These are phyloP conservation scores for Pichia kluyveri DNA, from an alignment of 805 yeast genomes.

Conservation along the genomic window DNA sequence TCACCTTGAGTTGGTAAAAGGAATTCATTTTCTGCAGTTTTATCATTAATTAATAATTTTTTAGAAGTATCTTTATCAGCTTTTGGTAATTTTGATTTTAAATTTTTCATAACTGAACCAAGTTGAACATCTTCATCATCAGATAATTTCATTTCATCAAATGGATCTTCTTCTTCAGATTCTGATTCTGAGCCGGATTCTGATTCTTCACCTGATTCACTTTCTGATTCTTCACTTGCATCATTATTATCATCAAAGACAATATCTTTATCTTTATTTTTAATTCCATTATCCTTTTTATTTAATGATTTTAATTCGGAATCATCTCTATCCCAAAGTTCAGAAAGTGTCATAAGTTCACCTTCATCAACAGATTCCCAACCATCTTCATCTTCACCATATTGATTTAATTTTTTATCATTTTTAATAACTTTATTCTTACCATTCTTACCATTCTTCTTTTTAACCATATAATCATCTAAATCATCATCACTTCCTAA, in stretches of 20 bases:
- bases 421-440: constrained; percentile 5
- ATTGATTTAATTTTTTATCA: constrained; percentile 15
- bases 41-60: constrained; percentile 41
- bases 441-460: constrained; percentile 43
- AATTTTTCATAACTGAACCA: constrained; percentile 34
- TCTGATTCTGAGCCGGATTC: constrained; percentile 19
- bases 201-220: constrained; percentile 17
- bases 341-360: constrained; percentile 70
- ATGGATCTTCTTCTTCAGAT: constrained; percentile 19
- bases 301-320: constrained; percentile 24
- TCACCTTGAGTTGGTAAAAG: constrained; percentile 52
- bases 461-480: constrained; percentile 58
- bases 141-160: constrained; percentile 19
- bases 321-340: constrained; percentile 82
- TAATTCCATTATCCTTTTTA: not conserved
- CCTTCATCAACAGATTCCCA: constrained; percentile 70
- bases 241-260: constrained; percentile 17
- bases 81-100: constrained; percentile 28
- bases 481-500: constrained; percentile 72
- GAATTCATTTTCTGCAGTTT: constrained; percentile 59
- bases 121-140: constrained; percentile 42
- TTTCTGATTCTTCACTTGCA: constrained; percentile 15
- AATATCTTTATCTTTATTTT: constrained; percentile 11
- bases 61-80: constrained; percentile 26
- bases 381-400: constrained; percentile 47